phyloP scores from a whole-genome alignment of 257 asterid species.

The Nyctanthes arbortristis region DNA sequence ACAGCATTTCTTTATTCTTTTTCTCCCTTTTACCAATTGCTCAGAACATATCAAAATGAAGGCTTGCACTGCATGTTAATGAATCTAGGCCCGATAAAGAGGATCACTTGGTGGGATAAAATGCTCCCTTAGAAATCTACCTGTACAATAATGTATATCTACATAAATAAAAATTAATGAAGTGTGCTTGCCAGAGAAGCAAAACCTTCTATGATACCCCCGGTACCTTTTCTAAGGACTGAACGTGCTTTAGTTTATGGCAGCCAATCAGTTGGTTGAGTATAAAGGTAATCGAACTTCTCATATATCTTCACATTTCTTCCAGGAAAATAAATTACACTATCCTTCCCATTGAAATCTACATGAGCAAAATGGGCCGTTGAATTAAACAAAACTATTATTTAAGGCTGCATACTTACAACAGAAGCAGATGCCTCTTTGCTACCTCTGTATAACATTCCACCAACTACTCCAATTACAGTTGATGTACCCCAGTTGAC shows the following conservation, averaged over 20 bases:
- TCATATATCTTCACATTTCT: neutral
- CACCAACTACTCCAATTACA: constrained; percentile 82
- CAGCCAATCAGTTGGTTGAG: neutral
- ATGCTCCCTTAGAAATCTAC: neutral
- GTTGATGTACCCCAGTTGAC: constrained; percentile 94
- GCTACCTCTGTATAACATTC: constrained; percentile 95
- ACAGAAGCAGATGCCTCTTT: constrained; percentile 97
- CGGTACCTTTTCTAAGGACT: neutral
- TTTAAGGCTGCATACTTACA: constrained; percentile 51
- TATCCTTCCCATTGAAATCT: neutral
- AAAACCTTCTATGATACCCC: neutral
- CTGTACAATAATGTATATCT: neutral
- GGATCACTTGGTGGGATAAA: neutral
- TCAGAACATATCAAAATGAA: neutral
- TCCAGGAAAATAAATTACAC: neutral
- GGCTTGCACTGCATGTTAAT: too few species aligned
- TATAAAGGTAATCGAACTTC: neutral
- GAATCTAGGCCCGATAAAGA: neutral
- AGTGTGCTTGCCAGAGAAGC: neutral
- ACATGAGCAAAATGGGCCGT: too few species aligned
- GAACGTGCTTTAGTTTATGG: neutral
- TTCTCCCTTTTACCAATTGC: neutral
- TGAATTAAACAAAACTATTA: neutral
- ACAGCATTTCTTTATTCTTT: neutral
- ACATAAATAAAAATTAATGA: neutral